Percentiles rank a stretch among this genome's conserved stretches.
phyloP scores from a whole-genome alignment of 1,284 basidiomycete genomes.

The Calocybe gambosa region DNA sequence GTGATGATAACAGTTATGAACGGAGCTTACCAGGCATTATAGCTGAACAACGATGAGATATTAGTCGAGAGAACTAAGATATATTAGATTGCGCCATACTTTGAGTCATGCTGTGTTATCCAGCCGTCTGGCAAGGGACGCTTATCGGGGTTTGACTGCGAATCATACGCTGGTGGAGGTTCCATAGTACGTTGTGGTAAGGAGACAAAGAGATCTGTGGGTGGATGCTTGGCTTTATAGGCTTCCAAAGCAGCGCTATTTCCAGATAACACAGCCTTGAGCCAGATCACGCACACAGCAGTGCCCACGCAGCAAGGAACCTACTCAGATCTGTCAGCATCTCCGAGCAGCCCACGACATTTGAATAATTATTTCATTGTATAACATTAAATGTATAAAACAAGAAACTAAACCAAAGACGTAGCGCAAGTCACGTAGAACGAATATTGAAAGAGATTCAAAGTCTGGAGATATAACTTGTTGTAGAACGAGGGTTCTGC shows the following conservation, averaged over 20 bases:
- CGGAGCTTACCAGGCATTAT: constrained; percentile 53
- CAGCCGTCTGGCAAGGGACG: constrained; percentile 63
- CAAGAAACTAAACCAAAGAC: not conserved
- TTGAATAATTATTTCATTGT: not conserved
- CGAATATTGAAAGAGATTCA: not conserved
- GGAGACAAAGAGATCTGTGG: constrained; percentile 8
- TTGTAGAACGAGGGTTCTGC: too few relatives aligned
- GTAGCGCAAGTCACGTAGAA: not conserved
- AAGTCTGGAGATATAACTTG: too few relatives aligned
- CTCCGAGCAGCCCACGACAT: not conserved
- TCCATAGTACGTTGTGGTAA: constrained; percentile 29
- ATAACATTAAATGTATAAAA: not conserved
- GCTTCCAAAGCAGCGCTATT: not conserved
- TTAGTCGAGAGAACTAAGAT: constrained; percentile 13
- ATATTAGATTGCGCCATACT: constrained; percentile 38
- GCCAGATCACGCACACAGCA: not conserved
- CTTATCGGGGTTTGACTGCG: constrained; percentile 51
- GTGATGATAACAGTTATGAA: not conserved
- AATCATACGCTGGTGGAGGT: constrained; percentile 31
- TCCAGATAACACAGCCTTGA: not conserved
- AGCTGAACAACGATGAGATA: constrained; percentile 35
- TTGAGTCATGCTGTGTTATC: constrained; percentile 60
- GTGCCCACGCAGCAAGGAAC: not conserved
- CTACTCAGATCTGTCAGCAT: not conserved
- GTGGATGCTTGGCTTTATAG: constrained; percentile 2